Base-by-base conservation (phyloP, 2,329 filamentous ascomycete genomes). In the Aspergillus sclerotialis region DNA sequence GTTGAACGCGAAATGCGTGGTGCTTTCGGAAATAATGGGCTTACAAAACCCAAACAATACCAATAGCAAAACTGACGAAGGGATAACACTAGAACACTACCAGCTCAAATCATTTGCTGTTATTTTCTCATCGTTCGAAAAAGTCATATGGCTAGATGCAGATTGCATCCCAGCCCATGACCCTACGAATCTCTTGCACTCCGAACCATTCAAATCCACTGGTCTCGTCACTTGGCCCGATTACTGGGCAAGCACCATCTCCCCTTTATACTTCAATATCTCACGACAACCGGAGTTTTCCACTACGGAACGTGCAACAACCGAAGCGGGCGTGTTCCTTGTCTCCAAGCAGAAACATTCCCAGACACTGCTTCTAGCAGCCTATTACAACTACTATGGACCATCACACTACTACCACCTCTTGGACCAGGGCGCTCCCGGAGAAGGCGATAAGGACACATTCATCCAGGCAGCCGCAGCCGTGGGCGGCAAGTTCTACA, bases 141-240 rank as follows among this genome's bases (percentile, higher is more conserved):
- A 72, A 33, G 63, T 74, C 8, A 59, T 78, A 19, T 75, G 73
- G 49, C 61, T 78, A 35, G 74, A 78, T 45, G 68, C 69, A 31
- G 73, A 76, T 45, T 64, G 63, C 33, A 70, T 75, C 43, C 69
- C 73, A 8, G 49, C 64, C 7, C 50, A 61, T 38, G 50, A 68
- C 27, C 64, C 67, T 1, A 46, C 45, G 2, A 26, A 39, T 3
- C 49, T 77, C 8, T 70, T 78, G 45, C 49, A 57, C 4, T 54
- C 59, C 2, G 63, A 70, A 24, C 72, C 71, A 0, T 77, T 70
- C 50, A 54, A 39, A 5, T 65, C 65, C 1, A 63, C 61, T 1
- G 73, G 73, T n/a, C 55, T 76, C 21, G 58, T 78, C 12, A 64
- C 68, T n/a, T 78, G 72, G 71, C 72, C 74, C 5, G 73, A 76